phyloP scores from a whole-genome alignment of 257 asterid species.

The Scutellaria barbata region DNA sequence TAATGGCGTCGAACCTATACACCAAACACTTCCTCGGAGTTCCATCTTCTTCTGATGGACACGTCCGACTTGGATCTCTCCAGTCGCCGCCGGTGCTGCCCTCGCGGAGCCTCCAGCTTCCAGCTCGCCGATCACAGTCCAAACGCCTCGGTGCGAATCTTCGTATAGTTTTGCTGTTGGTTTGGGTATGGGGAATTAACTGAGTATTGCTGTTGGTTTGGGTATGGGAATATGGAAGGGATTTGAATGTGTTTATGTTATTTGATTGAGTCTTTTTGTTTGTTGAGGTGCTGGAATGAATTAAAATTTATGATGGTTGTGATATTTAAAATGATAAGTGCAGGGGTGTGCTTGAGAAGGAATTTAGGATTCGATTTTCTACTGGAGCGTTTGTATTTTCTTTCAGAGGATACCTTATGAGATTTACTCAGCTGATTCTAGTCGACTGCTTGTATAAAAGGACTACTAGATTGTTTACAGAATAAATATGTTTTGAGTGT shows the following conservation, averaged over 20 bases:
- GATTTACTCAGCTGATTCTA: background rate
- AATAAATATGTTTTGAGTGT: background rate
- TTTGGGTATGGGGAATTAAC: slow-evolving; percentile 11
- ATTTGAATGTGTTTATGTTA: slow-evolving; percentile 6
- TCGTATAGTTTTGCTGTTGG: background rate
- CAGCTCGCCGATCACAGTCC: slow-evolving; percentile 57
- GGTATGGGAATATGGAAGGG: background rate
- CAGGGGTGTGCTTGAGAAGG: slow-evolving; percentile 12
- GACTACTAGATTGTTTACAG: background rate
- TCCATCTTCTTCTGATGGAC: slow-evolving; percentile 54
- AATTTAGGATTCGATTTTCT: slow-evolving; percentile 2
- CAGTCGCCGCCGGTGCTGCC: slow-evolving; percentile 50
- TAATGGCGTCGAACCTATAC: slow-evolving; percentile 70
- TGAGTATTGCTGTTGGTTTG: background rate
- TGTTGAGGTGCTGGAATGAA: background rate
- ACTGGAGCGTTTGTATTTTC: background rate
- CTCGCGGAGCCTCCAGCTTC: slow-evolving; percentile 51
- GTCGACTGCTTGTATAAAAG: slow-evolving; percentile 12
- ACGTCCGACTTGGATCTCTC: slow-evolving; percentile 60
- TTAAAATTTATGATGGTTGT: background rate
- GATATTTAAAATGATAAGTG: background rate
- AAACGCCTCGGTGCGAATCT: slow-evolving; percentile 66
- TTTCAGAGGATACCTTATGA: background rate
- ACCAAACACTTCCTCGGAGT: slow-evolving; percentile 72
- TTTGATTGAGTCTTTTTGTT: slow-evolving; percentile 1